Base-by-base conservation (phyloP, 345 rosid genomes). In the Alliaria petiolata region DNA sequence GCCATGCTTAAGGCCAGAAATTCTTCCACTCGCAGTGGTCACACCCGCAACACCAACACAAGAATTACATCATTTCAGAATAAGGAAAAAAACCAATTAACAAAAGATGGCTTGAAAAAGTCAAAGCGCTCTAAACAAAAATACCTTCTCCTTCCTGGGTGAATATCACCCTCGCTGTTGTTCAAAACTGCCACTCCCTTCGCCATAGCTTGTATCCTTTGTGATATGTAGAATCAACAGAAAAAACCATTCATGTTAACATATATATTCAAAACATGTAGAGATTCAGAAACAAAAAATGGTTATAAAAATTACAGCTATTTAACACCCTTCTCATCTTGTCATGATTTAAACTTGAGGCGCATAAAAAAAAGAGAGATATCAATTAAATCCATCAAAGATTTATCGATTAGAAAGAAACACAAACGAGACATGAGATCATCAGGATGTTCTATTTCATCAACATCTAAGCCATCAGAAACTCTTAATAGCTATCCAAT, bases 1-100 rank as follows among this genome's bases (percentile, higher is more conserved):
- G 22, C 99, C 99, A 59, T 97, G 97, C 82, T 84, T 90, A 42
- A 95, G 93, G 36, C 99, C 99, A 81, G 87, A 83, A 60, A 92
- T 3, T 42, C 65, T 86, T 81, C 98, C 97, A 26, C 78, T 85
- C 30, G 88, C 96, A 5, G 93, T 87, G 17, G 99, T 91, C 44
- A 78, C 89, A 6, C 84, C 96, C 89, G 76, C 34, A 36, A 70
- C 67, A 0, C n/a, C 65, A 79, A 8, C 4, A 13, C 42, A 65
- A 60, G 65, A 70, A 1, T 0, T 6, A 8, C 22, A 58, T 22
- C 30, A 22, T 6, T 12, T 11, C 54, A 34, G 16, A 46, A 63
- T 1, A 47, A 36, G 11, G n/a, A 4, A 49, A 26, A 49, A 11
- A 4, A 39, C n/a, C n/a, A 39, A 13, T 15, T 15, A 2, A 30